Percentiles rank a stretch among this genome's conserved stretches.
Evolutionary conservation across 2,329 filamentous ascomycete genomes (phyloP).

Genomic region (Fusarium gaditjirri): DNA sequence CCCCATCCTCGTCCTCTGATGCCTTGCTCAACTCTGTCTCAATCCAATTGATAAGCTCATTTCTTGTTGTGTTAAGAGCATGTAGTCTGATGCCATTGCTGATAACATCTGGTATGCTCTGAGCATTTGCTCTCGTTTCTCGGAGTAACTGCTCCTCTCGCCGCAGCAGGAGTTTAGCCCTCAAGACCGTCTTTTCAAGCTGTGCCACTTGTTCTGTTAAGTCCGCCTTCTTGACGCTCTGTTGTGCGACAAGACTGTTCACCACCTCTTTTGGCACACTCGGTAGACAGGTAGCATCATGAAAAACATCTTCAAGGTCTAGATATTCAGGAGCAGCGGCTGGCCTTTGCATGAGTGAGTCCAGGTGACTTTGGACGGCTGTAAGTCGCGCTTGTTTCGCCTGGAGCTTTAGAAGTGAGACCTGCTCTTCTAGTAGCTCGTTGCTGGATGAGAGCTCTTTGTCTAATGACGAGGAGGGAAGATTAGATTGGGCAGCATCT

Average conservation of each 20-base stretch:
- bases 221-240: constrained; percentile 52
- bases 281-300: constrained; percentile 57
- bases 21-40: constrained; percentile 69
- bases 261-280: constrained; percentile 64
- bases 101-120: constrained; percentile 51
- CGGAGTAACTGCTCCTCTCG: constrained; percentile 66
- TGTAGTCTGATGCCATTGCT: constrained; percentile 57
- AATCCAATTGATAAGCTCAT: constrained; percentile 73
- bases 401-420: constrained; percentile 62
- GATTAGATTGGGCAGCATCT: constrained; percentile 45
- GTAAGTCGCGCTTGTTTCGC: constrained; percentile 63
- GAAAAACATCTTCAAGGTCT: constrained; percentile 60
- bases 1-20: constrained; percentile 50
- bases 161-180: constrained; percentile 66
- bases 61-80: constrained; percentile 66
- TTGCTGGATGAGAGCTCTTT: constrained; percentile 24
- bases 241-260: constrained; percentile 59
- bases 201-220: constrained; percentile 60
- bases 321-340: constrained; percentile 62
- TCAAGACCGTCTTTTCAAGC: constrained; percentile 68
- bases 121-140: constrained; percentile 55
- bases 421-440: constrained; percentile 59
- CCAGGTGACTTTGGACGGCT: constrained; percentile 62
- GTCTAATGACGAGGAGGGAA: constrained; percentile 32
- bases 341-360: constrained; percentile 62